Conservation (phyloP, 371 early-diverging fungal species). For the Dipsacomyces acuminosporus region DNA sequence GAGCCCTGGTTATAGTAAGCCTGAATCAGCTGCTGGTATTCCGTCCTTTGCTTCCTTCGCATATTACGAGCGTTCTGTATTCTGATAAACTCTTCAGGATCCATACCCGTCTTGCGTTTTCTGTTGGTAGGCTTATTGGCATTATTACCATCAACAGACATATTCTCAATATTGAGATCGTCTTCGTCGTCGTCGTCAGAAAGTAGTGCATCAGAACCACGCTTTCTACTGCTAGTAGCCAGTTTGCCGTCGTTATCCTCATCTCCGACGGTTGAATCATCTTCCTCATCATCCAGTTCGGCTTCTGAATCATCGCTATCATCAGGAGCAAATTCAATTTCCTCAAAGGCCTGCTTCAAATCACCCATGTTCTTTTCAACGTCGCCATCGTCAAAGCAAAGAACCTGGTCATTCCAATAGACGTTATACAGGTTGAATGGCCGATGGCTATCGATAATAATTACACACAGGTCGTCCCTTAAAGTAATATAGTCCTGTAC, state of each 20-base stretch:
- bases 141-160: background rate
- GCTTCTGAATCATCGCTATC: constrained; percentile 32
- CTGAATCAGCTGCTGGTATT: constrained; percentile 31
- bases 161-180: background rate
- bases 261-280: constrained; percentile 27
- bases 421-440: constrained; percentile 79
- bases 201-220: constrained; percentile 22
- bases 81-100: constrained; percentile 43
- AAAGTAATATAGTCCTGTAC: constrained; percentile 59
- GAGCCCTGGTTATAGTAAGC: constrained; percentile 48
- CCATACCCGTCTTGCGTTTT: constrained; percentile 12
- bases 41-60: constrained; percentile 15
- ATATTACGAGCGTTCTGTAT: constrained; percentile 24
- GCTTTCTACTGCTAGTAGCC: constrained; percentile 13
- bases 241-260: constrained; percentile 7
- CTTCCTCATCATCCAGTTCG: constrained; percentile 40
- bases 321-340: constrained; percentile 40
- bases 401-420: constrained; percentile 60
- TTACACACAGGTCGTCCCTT: constrained; percentile 57
- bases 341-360: constrained; percentile 63
- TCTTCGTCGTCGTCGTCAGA: constrained; percentile 14
- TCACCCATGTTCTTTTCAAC: constrained; percentile 57
- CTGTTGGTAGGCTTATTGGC: too few species aligned
- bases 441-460: constrained; percentile 82
- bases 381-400: constrained; percentile 76